phyloP scores from a whole-genome alignment of 305 asterid species.

The Fraxinus velutina region DNA sequence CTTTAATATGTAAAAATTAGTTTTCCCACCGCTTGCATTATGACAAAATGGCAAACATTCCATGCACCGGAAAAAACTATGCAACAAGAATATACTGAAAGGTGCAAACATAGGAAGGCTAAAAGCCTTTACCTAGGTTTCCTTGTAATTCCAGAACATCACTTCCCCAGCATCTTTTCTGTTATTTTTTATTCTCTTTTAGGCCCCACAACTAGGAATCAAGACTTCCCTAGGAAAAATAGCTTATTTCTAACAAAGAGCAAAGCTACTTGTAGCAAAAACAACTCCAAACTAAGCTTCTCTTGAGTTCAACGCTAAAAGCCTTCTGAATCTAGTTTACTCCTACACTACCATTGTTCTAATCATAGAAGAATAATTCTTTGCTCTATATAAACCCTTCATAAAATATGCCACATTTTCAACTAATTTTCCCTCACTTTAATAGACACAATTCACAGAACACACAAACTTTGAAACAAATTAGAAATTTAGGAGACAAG shows the following conservation, averaged over 20 bases:
- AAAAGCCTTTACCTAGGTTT: background rate
- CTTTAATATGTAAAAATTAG: background rate
- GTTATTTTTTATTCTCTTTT: background rate
- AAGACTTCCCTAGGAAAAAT: background rate
- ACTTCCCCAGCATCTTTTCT: background rate
- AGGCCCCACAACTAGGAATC: background rate
- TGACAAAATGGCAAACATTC: background rate
- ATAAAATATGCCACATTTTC: background rate
- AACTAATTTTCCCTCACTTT: background rate
- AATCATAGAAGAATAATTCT: background rate
- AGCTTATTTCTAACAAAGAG: background rate
- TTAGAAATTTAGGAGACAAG: background rate
- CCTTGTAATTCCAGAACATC: constrained; percentile 10
- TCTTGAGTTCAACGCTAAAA: constrained; percentile 11
- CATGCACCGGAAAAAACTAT: background rate
- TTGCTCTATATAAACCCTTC: background rate
- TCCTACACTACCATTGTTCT: background rate
- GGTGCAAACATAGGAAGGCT: background rate
- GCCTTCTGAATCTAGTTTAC: background rate
- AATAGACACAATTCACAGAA: background rate
- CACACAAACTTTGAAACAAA: background rate
- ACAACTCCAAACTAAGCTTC: background rate
- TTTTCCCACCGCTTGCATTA: background rate
- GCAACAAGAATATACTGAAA: background rate
- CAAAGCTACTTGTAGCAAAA: background rate